phyloP scores from a whole-genome alignment of 768 basidiomycete genomes.

The Mycena floridula region DNA sequence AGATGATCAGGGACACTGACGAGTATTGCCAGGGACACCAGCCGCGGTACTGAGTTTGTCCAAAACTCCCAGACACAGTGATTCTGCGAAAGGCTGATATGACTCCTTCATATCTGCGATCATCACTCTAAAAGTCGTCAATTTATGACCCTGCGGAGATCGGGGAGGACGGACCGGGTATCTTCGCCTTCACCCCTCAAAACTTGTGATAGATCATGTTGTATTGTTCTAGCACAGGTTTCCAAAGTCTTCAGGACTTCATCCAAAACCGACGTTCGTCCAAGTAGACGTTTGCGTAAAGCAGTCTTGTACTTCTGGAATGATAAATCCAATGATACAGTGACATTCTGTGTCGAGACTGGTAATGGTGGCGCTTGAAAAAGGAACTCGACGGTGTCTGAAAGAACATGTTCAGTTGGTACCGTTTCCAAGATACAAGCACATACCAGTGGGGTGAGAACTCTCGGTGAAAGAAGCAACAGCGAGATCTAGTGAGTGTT shows the following conservation, averaged over 20 bases:
- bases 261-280: slow-evolving; percentile 58
- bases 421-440: slow-evolving; percentile 9
- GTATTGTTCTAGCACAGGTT: slow-evolving; percentile 47
- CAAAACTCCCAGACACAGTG: slow-evolving; percentile 35
- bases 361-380: slow-evolving; percentile 50
- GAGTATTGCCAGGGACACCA: slow-evolving; percentile 22
- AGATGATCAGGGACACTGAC: slow-evolving; percentile 26
- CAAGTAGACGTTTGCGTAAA: slow-evolving; percentile 56
- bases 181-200: slow-evolving; percentile 35
- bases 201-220: slow-evolving; percentile 49
- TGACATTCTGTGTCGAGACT: slow-evolving; percentile 31
- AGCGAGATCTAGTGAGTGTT: slow-evolving; percentile 31
- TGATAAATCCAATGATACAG: slow-evolving; percentile 33
- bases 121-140: slow-evolving; percentile 28
- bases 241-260: slow-evolving; percentile 55
- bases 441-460: slow-evolving; percentile 20
- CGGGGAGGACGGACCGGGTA: slow-evolving; percentile 30
- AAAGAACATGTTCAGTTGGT: slow-evolving; percentile 4
- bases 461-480: slow-evolving; percentile 25
- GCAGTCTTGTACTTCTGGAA: slow-evolving; percentile 59
- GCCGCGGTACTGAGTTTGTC: slow-evolving; percentile 32
- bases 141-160: no score
- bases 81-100: slow-evolving; percentile 48
- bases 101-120: slow-evolving; percentile 32
- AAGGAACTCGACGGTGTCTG: slow-evolving; percentile 44